phyloP scores from a whole-genome alignment of 78 protist genomes.

The Chrysochromulina parva region DNA sequence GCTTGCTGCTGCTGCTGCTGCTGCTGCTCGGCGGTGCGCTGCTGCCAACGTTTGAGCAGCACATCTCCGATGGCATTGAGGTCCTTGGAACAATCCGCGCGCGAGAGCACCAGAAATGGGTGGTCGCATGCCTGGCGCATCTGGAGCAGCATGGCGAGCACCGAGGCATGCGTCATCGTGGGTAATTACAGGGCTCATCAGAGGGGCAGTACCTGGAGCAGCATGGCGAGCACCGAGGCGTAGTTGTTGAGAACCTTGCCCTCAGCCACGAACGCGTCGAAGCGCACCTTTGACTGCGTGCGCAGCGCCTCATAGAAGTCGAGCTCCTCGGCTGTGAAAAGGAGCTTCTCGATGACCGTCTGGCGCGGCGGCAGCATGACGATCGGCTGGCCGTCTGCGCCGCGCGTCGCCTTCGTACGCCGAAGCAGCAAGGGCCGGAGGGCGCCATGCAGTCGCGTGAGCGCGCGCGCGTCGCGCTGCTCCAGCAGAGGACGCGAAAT shows the following conservation, averaged over 20 bases:
- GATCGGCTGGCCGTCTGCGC: neutral
- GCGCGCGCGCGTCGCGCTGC: neutral
- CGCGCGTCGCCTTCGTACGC: conserved; percentile 16
- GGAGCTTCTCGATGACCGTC: neutral
- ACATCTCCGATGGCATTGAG: neutral
- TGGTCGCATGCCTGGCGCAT: conserved; percentile 41
- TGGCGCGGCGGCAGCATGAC: neutral
- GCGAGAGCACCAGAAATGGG: conserved; percentile 6
- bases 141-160: conserved; percentile 7
- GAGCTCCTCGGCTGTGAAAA: conserved; percentile 52
- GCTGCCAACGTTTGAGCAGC: neutral
- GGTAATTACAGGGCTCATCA: no score
- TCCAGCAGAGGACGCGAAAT: neutral
- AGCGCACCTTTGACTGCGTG: neutral
- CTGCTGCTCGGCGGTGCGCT: no score
- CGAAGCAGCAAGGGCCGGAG: conserved; percentile 33
- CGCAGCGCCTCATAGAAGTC: conserved; percentile 66
- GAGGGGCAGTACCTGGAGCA: neutral
- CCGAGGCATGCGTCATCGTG: neutral
- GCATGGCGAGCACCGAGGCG: neutral
- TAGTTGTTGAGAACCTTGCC: conserved; percentile 14
- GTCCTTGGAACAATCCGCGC: neutral
- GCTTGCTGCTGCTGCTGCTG: no score
- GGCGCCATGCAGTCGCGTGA: neutral
- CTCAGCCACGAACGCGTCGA: conserved; percentile 1